phyloP scores from a whole-genome alignment of 495 filamentous ascomycete genomes.

The Penicillium flavigenum region DNA sequence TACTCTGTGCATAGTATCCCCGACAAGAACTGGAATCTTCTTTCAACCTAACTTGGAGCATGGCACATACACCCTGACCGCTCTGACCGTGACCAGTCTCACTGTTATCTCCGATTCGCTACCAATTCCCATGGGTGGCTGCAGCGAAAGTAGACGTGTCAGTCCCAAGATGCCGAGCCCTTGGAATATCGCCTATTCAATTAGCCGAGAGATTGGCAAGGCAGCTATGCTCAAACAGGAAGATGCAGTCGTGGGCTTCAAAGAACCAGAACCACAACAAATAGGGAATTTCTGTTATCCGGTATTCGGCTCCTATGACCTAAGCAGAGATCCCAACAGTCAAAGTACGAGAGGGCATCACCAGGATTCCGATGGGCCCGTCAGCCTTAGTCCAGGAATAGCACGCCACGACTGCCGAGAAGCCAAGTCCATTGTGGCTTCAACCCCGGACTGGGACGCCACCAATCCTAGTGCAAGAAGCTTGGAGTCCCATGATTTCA shows the following conservation, averaged over 20 bases:
- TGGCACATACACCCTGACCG: background rate
- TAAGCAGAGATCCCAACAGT: background rate
- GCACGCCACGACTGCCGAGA: constrained; percentile 9
- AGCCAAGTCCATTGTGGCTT: constrained; percentile 8
- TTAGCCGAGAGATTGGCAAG: constrained; percentile 19
- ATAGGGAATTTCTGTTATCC: background rate
- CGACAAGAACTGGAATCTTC: background rate
- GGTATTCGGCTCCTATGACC: background rate
- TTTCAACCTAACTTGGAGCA: no score
- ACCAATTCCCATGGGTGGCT: constrained; percentile 4
- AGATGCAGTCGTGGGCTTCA: constrained; percentile 18
- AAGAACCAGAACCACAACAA: constrained; percentile 14
- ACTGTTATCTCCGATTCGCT: background rate
- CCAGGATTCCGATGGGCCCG: background rate
- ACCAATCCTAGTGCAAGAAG: constrained; percentile 11
- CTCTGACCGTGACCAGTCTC: background rate
- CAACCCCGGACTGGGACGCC: constrained; percentile 3
- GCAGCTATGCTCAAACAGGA: constrained; percentile 5
- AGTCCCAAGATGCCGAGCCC: constrained; percentile 21
- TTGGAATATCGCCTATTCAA: constrained; percentile 16
- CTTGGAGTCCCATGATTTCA: constrained; percentile 14
- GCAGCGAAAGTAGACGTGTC: constrained; percentile 8
- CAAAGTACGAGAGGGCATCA: background rate
- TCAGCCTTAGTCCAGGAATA: constrained; percentile 9
- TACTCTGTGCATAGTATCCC: no score